Base-by-base conservation (phyloP, 768 basidiomycete genomes). In the Epithele typhae region DNA sequence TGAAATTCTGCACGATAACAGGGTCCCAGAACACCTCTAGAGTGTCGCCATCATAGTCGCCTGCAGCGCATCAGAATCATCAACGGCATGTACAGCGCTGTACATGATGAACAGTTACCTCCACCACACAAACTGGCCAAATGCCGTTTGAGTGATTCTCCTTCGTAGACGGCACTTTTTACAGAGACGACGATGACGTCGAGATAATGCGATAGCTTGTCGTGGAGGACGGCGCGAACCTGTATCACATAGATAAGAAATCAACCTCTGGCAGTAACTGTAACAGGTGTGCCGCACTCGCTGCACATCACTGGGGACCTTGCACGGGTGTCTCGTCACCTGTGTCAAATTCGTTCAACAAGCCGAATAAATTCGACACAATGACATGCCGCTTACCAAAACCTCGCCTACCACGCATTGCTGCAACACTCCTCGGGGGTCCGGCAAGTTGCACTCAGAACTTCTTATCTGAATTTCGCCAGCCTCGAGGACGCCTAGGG, bases 1-100 rank as follows among this genome's bases (percentile, higher is more conserved):
- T 58, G 60, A 89, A 89, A 1, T 54, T 41, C 4, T 62, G 36
- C 11, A 87, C 82, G 18, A 87, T 68, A 14, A 67, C 59, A 0
- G 76, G 76, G 23, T 82, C 69, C 75, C 78, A 85, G 25, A 81
- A 79, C 1, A 77, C 73, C 6, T 72, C 61, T 4, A 73, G 75
- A 15, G 73, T 79, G 49, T 85, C 84, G 1, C 85, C 85, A 53
- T 87, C 85, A 52, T 85, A 85, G 51, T 87, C 85, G 18, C 84
- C 83, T 79, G 35, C 43, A 37, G 43, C 27, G 14, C 8, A 14
- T 30, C 14, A 30, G 14, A 30, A 30, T 14, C 14, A 14, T 7
- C 8, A 30, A 30, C 7, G 14, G 27, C 8, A 30, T 30, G 27
- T 30, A 7, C 27, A 14, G 14, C 7, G 7, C 8, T 7, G 27